phyloP scores from a whole-genome alignment of 352 stramenopile species.

The Globisporangium uncinulatum region DNA sequence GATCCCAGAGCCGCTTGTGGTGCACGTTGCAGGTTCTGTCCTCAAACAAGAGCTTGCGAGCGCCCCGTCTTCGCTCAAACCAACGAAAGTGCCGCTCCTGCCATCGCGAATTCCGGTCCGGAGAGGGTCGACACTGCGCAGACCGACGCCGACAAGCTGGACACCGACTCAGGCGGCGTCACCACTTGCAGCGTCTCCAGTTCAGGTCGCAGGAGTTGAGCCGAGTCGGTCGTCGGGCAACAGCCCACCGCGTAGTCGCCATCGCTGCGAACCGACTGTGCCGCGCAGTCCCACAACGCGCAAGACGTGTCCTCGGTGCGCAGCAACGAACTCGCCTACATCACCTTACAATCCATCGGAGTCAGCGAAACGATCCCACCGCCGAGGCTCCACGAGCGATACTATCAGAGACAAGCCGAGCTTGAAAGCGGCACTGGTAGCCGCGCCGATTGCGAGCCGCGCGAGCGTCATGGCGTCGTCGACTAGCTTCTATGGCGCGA shows the following conservation, averaged over 20 bases:
- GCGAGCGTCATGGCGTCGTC: background rate
- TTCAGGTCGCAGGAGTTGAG: background rate
- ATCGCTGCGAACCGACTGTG: constrained; percentile 6
- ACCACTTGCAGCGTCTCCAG: background rate
- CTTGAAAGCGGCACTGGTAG: background rate
- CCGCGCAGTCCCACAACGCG: constrained; percentile 4
- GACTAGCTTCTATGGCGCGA: background rate
- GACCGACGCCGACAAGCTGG: background rate
- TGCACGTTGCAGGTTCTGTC: background rate
- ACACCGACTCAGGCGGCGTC: background rate
- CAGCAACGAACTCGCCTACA: constrained; percentile 4
- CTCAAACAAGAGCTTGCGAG: background rate
- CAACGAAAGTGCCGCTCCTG: background rate
- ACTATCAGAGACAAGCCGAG: background rate
- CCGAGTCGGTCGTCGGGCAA: background rate
- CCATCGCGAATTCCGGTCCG: constrained; percentile 5
- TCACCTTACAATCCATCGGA: background rate
- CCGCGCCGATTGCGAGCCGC: background rate
- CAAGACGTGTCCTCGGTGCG: constrained; percentile 6
- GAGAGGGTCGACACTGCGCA: constrained; percentile 1
- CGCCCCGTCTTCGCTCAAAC: background rate
- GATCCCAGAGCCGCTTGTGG: background rate
- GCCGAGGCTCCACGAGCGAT: constrained; percentile 3
- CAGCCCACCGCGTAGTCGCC: no score
- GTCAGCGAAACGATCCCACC: background rate